Conservation (phyloP, 768 basidiomycete genomes). For the Leccinum arenicola region DNA sequence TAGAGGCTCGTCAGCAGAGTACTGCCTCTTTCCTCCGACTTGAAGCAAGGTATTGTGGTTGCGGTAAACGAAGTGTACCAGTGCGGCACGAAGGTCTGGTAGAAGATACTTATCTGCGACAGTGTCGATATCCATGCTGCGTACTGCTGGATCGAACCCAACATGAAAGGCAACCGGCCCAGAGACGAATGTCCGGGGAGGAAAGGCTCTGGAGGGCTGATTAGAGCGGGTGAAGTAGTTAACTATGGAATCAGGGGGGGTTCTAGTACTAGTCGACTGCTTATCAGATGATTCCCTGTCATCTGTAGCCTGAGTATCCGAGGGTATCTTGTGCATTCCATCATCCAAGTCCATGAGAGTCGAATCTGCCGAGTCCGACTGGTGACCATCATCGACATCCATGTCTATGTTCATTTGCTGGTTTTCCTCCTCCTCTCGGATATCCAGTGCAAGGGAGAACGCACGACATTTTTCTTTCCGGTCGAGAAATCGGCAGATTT, state of each 20-base stretch:
- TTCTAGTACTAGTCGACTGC: too few relatives aligned
- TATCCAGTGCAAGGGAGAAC: constrained; percentile 4
- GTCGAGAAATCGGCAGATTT: constrained; percentile 27
- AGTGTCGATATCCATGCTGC: constrained; percentile 6
- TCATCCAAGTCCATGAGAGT: background rate
- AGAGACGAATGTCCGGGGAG: constrained; percentile 7
- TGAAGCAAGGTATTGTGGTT: background rate
- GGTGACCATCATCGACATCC: background rate
- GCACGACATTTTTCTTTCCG: background rate
- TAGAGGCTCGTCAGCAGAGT: background rate
- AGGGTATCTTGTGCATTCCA: background rate
- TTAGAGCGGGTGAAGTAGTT: background rate
- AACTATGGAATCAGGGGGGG: too few relatives aligned
- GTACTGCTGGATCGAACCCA: constrained; percentile 12
- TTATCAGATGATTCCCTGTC: too few relatives aligned
- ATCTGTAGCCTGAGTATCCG: constrained; percentile 3
- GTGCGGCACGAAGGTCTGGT: background rate
- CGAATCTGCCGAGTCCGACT: background rate
- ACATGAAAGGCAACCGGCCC: constrained; percentile 25
- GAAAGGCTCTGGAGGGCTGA: background rate
- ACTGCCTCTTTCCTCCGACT: background rate
- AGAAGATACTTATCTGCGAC: constrained; percentile 17
- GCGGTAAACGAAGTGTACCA: background rate
- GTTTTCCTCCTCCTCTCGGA: background rate
- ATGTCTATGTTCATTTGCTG: background rate